Evolutionary conservation across 345 rosid species (phyloP).

Genomic region (Microthlaspi erraticum): DNA sequence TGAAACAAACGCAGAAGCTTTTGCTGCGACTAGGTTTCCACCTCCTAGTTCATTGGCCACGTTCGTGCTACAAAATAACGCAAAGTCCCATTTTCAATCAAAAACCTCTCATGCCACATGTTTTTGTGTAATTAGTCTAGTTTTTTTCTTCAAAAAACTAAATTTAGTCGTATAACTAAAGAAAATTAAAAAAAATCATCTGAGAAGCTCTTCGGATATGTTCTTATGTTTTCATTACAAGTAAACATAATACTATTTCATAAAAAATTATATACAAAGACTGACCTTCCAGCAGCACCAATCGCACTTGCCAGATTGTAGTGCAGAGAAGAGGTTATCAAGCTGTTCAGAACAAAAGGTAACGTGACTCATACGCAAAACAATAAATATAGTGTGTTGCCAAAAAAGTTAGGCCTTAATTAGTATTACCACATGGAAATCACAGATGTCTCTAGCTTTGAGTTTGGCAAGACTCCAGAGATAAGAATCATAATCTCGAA

Average conservation of each 20-base stretch:
- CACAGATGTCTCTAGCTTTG: conserved; percentile 62
- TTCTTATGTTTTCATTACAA: too few relatives aligned
- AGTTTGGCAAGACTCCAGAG: conserved; percentile 58
- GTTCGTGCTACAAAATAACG: conserved; percentile 11
- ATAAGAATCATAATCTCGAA: conserved; percentile 54
- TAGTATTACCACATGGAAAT: conserved; percentile 59
- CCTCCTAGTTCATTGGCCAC: conserved; percentile 25
- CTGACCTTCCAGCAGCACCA: conserved; percentile 35
- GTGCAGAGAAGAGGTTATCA: conserved; percentile 15
- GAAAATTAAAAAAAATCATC: too few relatives aligned
- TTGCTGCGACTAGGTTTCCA: conserved; percentile 18
- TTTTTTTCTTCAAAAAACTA: not conserved
- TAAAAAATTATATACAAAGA: not conserved
- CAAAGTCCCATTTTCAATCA: not conserved
- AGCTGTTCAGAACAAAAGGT: not conserved
- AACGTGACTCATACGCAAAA: not conserved
- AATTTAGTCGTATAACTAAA: too few relatives aligned
- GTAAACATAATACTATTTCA: too few relatives aligned
- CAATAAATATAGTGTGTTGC: not conserved
- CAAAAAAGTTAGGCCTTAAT: not conserved
- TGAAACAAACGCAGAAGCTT: not conserved
- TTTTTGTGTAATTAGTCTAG: not conserved
- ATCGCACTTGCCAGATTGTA: conserved; percentile 22
- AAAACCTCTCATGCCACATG: too few relatives aligned
- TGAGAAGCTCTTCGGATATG: too few relatives aligned